Base-by-base conservation (phyloP, 169 alveolate genomes). In the Cyclospora cayetanensis region DNA sequence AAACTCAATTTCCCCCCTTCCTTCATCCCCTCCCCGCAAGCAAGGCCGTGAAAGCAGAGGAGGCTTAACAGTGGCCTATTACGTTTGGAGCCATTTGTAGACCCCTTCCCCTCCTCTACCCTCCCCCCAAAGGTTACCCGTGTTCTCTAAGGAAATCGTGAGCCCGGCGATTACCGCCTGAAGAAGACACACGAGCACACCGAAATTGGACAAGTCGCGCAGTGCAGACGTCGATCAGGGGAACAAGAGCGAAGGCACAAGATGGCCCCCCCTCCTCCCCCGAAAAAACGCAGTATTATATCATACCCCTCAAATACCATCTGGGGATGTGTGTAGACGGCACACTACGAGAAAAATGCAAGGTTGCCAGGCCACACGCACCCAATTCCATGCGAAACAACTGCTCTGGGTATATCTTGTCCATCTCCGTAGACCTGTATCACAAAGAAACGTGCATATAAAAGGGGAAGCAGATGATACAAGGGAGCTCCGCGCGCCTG, bases 351-450 rank as follows among this genome's bases (percentile, higher is more conserved):
- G n/a, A n/a, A n/a, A n/a, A n/a, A n/a, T n/a, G n/a, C n/a, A n/a
- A n/a, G n/a, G n/a, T n/a, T n/a, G n/a, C 79, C 20, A 87, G 60
- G 2, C 39, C 5, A 3, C 60, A 43, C 90, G 92, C 96, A 94
- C 96, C 96, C 55, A 94, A 60, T 42, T 92, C 93, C 92, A 97
- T 91, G 22, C 98, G 90, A 9, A 94, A 52, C 76, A 97, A 95
- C 72, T 97, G 98, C 88, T 94, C 96, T 79, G 97, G 96, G 27
- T 97, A 96, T 92, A 96, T 96, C 76, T 95, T 96, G 93, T 97
- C 98, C 97, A 97, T 96, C 90, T 97, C 98, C 53, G 95, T 79
- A 35, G 98, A 97, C 80, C 94, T 91, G 80, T 41, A 70, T 35
- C 55, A 74, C 55, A 72, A 37, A 34, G 4, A n/a, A n/a, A n/a